A percentile compares a stretch with the other conserved stretches of the same genome.
These are phyloP conservation scores for Pseudocercospora eumusae DNA, from an alignment of 2,329 filamentous ascomycete species.

Conservation along the genomic window DNA sequence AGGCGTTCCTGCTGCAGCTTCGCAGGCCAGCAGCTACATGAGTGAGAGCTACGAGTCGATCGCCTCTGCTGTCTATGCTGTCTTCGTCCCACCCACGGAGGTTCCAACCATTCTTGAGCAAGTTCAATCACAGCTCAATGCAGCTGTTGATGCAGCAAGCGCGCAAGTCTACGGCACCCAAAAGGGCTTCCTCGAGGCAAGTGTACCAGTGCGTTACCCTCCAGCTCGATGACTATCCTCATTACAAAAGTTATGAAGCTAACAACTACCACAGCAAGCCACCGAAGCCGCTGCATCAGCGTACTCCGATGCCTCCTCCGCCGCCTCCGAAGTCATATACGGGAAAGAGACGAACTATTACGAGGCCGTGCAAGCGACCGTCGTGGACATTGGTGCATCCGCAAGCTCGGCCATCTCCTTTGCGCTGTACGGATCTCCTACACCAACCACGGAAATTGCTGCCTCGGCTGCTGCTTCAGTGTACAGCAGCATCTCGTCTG, in stretches of 20 bases:
- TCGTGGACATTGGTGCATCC: conserved; percentile 57
- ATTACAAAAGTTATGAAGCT: conserved; percentile 6
- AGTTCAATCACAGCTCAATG: conserved; percentile 59
- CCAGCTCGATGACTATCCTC: not conserved
- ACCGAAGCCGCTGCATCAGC: conserved; percentile 56
- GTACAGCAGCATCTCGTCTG: conserved; percentile 50
- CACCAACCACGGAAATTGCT: conserved; percentile 49
- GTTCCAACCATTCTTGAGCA: conserved; percentile 60
- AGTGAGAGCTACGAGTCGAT: conserved; percentile 51
- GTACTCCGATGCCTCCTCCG: conserved; percentile 45
- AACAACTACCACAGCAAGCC: conserved; percentile 47
- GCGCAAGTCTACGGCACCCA: conserved; percentile 59
- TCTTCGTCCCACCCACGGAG: conserved; percentile 60
- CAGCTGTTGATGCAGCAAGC: conserved; percentile 61
- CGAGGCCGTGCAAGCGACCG: conserved; percentile 56
- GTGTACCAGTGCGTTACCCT: conserved; percentile 11
- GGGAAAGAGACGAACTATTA: conserved; percentile 56
- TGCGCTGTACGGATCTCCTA: conserved; percentile 60
- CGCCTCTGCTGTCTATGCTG: conserved; percentile 49
- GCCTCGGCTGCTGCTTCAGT: conserved; percentile 48
- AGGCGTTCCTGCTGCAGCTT: conserved; percentile 57
- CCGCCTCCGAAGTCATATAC: conserved; percentile 53
- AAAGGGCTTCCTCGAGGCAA: conserved; percentile 53
- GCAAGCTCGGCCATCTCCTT: conserved; percentile 58
- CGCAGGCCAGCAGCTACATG: conserved; percentile 57